Evolutionary conservation across 2,329 filamentous ascomycete genomes (phyloP).

Genomic region (Periconia sp.): DNA sequence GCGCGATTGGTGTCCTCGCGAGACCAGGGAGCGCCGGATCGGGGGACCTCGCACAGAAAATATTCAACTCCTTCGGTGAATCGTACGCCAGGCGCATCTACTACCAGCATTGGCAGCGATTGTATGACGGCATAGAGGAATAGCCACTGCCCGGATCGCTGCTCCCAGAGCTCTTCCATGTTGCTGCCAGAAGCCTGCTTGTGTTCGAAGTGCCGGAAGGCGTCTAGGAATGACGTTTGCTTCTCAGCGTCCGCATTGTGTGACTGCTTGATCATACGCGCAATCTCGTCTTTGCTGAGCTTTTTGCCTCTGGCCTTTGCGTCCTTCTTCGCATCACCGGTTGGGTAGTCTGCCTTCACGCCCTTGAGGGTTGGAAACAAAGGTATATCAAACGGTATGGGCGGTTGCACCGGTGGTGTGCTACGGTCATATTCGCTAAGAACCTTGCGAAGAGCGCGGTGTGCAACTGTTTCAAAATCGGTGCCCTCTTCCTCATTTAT

Average conservation of each 20-base stretch:
- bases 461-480: conserved; percentile 64
- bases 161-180: conserved; percentile 71
- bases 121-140: conserved; percentile 82
- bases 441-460: conserved; percentile 74
- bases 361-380: conserved; percentile 73
- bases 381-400: conserved; percentile 88
- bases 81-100: conserved; percentile 74
- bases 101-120: conserved; percentile 76
- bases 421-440: conserved; percentile 89
- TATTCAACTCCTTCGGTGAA: conserved; percentile 78
- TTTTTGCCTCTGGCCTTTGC: conserved; percentile 72
- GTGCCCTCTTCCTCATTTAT: conserved; percentile 61
- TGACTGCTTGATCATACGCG: conserved; percentile 76
- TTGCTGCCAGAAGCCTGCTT: conserved; percentile 70
- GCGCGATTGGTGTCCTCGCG: conserved; percentile 63
- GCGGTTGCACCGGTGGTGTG: conserved; percentile 86
- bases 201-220: conserved; percentile 74
- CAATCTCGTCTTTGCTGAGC: conserved; percentile 79
- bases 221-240: conserved; percentile 67
- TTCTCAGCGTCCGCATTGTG: conserved; percentile 78
- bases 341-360: conserved; percentile 68
- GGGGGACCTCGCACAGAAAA: conserved; percentile 78
- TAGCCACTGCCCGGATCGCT: conserved; percentile 79
- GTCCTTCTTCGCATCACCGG: conserved; percentile 75
- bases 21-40: conserved; percentile 76